These are phyloP conservation scores for Houttuynia cordata DNA, from an alignment of 164 flowering plant species.

Conservation along the genomic window DNA sequence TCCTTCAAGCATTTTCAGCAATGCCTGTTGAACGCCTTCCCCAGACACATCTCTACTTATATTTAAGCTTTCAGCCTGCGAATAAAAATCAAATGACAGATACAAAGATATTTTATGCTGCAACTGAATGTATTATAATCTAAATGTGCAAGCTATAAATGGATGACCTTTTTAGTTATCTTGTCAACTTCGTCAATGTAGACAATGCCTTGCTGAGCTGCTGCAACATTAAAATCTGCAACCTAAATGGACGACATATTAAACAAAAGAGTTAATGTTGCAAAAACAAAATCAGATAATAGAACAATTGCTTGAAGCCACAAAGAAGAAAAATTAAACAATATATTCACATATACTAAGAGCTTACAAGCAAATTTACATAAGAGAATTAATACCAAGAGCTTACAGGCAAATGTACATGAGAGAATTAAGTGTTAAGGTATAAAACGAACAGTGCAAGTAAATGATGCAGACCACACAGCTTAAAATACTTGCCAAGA, in stretches of 20 bases:
- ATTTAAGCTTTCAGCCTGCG: slow-evolving; percentile 83
- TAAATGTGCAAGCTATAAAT: background rate
- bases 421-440: too few species aligned
- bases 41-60: slow-evolving; percentile 98
- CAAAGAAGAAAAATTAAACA: too few species aligned
- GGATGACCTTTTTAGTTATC: slow-evolving; percentile 84
- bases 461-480: too few species aligned
- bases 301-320: background rate
- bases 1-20: slow-evolving; percentile 97
- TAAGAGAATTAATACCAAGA: too few species aligned
- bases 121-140: background rate
- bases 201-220: slow-evolving; percentile 98
- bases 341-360: too few species aligned
- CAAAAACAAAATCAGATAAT: too few species aligned
- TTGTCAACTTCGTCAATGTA: slow-evolving; percentile 99
- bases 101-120: background rate
- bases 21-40: slow-evolving; percentile 97
- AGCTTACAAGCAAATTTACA: too few species aligned
- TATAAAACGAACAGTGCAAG: too few species aligned
- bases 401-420: too few species aligned
- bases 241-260: slow-evolving; percentile 27
- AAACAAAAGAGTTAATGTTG: background rate
- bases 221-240: slow-evolving; percentile 94
- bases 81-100: background rate
- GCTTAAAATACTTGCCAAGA: too few species aligned